Base-by-base conservation (phyloP, 768 basidiomycete species). In the Lactifluus hygrophoroides region DNA sequence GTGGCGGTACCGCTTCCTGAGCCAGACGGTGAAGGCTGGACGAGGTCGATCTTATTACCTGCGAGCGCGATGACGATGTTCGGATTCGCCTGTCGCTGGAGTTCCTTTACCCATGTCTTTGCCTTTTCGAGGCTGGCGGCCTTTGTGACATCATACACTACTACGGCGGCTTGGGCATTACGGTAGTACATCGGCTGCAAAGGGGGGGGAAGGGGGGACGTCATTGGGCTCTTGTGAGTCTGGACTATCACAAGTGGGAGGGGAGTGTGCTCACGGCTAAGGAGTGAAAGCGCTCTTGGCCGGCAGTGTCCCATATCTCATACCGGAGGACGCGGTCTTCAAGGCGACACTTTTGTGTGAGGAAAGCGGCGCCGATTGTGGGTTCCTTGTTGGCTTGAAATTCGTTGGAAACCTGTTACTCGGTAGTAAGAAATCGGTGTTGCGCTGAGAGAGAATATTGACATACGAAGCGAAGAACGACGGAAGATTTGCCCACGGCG, bases 171-270 rank as follows among this genome's bases (percentile, higher is more conserved):
- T 71, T 94, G 91, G 8, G 95, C 93, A 68, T 98, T 97, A 68
- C 96, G 90, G 72, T 96, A 97, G 72, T 96, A 96, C 95, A 98
- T 98, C 46, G 96, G 95, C 89, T 91, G 60, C n/a, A n/a, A n/a
- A n/a, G n/a, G n/a, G n/a, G n/a, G 19, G 55, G 38, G 38, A 54
- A 55, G 46, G 50, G 28, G 58, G 32, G 45, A 48, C 55, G 44
- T 43, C 61, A 47, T 38, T 51, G 40, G 43, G 51, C 21, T 42
- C 3, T 19, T 17, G n/a, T 16, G 23, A n/a, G 40, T 7, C 5
- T 5, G 32, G 32, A 37, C 43, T 19, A 25, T 28, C n/a, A n/a
- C 50, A 23, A 1, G 48, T n/a, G 49, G 32, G 40, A 27, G 8
- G 8, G 3, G 7, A 10, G n/a, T 28, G n/a, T 16, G 43, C 88